These are phyloP conservation scores for Xylaria palmicola DNA, from an alignment of 495 filamentous ascomycete species.

Conservation along the genomic window DNA sequence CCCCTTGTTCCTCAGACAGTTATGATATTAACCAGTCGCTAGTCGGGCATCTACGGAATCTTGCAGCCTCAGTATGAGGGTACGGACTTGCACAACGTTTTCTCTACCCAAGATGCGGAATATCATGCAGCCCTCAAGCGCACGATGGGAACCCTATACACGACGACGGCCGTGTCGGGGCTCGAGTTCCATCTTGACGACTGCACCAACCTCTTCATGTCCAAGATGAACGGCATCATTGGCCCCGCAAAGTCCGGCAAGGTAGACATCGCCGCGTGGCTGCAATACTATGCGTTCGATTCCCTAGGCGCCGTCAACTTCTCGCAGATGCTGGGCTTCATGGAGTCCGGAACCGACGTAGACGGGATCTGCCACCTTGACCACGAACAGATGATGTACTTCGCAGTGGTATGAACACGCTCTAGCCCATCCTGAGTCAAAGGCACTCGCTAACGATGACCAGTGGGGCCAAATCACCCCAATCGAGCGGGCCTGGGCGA, in stretches of 20 bases:
- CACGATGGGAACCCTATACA: conserved; percentile 14
- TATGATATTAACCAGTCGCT: not conserved
- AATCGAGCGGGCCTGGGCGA: conserved; percentile 5
- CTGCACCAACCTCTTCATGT: conserved; percentile 46
- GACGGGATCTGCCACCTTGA: conserved; percentile 25
- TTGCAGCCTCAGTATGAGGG: not conserved
- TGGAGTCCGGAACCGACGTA: conserved; percentile 51
- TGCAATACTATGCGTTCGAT: conserved; percentile 60
- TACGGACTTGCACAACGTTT: not conserved
- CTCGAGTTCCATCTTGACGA: conserved; percentile 57
- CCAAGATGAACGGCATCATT: conserved; percentile 43
- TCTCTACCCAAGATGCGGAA: not conserved
- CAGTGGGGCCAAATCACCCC: conserved; percentile 4
- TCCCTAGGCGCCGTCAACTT: conserved; percentile 58
- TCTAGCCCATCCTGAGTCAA: not conserved
- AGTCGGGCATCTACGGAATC: not conserved
- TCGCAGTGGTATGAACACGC: conserved; percentile 5
- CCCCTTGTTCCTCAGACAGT: not conserved
- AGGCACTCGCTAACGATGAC: not conserved
- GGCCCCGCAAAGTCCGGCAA: not conserved
- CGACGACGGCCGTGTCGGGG: conserved; percentile 8
- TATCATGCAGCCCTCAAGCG: not conserved
- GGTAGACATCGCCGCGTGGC: conserved; percentile 52
- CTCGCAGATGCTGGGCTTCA: conserved; percentile 52
- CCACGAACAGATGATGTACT: conserved; percentile 15